phyloP scores from a whole-genome alignment of 441 rosid species.

The Melastoma candidum region DNA sequence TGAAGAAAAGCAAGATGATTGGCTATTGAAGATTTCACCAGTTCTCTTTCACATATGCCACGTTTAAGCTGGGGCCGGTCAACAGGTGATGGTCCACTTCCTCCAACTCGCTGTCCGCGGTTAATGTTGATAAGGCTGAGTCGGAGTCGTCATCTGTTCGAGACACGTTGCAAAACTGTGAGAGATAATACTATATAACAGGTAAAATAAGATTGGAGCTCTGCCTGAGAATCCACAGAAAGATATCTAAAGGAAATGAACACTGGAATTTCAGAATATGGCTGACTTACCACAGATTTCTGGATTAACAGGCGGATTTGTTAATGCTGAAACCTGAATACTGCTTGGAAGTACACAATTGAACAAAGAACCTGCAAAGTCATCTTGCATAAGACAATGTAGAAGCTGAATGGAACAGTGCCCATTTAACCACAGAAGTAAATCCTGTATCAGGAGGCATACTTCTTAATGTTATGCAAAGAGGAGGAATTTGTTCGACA shows the following conservation, averaged over 20 bases:
- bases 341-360: slow-evolving; percentile 86
- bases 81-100: slow-evolving; percentile 54
- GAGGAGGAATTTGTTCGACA: no score
- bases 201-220: not conserved
- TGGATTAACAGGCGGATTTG: slow-evolving; percentile 71
- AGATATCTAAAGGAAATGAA: not conserved
- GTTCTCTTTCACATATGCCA: slow-evolving; percentile 57
- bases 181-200: slow-evolving; percentile 1
- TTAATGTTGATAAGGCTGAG: slow-evolving; percentile 40
- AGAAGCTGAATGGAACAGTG: slow-evolving; percentile 4
- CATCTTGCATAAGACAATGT: not conserved
- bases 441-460: not conserved
- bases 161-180: slow-evolving; percentile 5
- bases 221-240: not conserved
- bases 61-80: slow-evolving; percentile 38
- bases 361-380: slow-evolving; percentile 85
- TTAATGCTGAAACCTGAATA: slow-evolving; percentile 74
- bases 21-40: slow-evolving; percentile 51
- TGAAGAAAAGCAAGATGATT: slow-evolving; percentile 10
- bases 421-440: slow-evolving; percentile 7
- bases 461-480: no score
- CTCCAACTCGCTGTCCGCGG: slow-evolving; percentile 45
- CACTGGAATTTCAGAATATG: not conserved
- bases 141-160: slow-evolving; percentile 38
- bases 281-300: slow-evolving; percentile 53